Base-by-base conservation (phyloP, 2,329 filamentous ascomycete species). In the Penicillium sp. region DNA sequence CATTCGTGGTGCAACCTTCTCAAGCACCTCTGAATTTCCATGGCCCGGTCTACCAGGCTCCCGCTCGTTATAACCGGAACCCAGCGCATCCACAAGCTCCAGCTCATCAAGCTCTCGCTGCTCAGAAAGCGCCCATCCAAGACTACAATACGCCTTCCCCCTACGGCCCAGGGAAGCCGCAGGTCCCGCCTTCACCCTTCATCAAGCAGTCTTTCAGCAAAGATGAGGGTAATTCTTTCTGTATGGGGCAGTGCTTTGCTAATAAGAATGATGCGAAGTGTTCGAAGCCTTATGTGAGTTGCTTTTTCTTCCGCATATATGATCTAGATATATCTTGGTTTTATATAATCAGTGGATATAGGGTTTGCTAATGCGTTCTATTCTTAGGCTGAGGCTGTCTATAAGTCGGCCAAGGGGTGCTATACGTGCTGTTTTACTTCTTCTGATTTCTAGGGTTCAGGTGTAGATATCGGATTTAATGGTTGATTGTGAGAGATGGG, bases 171-270 rank as follows among this genome's bases (percentile, higher is more conserved):
- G 22, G 22, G 4, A 22, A 22, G 22, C 22, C 42, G 2, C 28
- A 59, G 33, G 41, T 62, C n/a, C 60, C 61, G 8, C 61, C 60
- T 28, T 38, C 47, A 25, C 11, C 38, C 14, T 33, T 54, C 17
- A 30, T 50, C 7, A 42, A 52, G 19, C 43, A 41, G 0, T 41
- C 22, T 5, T 35, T 42, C 30, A 57, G 59, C 4, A 30, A 43
- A 17, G 61, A 64, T 50, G 46, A 58, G 44, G 61, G 61, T 4
- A 62, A 62, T 47, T 38, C 50, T 11, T 64, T 64, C 52, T 64
- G 61, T 41, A 9, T 54, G 5, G 61, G 61, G 4, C 22, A 38
- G 12, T 63, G 61, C 17, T 61, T 55, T 43, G 8, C 36, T 10
- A 47, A 42, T 38, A 14, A 57, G 35, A 43, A 38, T 28, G 44